These are phyloP conservation scores for Lachnellula hyalina DNA, from an alignment of 2,329 filamentous ascomycete species.

Conservation along the genomic window DNA sequence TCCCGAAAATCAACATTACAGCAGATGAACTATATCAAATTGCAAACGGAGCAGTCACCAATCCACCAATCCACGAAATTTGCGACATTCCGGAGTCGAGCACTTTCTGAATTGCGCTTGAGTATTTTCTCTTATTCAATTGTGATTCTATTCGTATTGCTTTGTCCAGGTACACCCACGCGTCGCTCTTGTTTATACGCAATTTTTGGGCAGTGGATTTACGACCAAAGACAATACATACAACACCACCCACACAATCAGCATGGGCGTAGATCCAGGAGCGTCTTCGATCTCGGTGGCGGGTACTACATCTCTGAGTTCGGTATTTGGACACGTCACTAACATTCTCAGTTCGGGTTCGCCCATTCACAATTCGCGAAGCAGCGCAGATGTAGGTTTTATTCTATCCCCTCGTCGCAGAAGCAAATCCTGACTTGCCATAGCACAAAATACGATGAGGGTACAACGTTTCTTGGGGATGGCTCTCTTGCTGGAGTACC, in stretches of 20 bases:
- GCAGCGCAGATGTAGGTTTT: constrained; percentile 73
- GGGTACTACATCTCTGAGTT: constrained; percentile 19
- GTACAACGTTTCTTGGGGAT: constrained; percentile 89
- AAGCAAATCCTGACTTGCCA: constrained; percentile 14
- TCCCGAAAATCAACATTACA: no score
- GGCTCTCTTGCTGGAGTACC: constrained; percentile 87
- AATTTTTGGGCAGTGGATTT: not conserved
- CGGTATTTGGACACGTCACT: constrained; percentile 2
- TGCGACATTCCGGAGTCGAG: constrained; percentile 5
- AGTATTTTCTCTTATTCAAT: not conserved
- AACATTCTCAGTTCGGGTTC: constrained; percentile 53
- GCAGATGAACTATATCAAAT: no score
- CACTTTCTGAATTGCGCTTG: not conserved
- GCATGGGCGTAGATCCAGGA: constrained; percentile 26
- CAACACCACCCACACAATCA: constrained; percentile 1
- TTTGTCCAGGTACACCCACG: not conserved
- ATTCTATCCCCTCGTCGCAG: not conserved
- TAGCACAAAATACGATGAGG: constrained; percentile 63
- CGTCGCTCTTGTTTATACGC: constrained; percentile 6
- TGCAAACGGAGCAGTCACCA: no score
- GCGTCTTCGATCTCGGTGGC: constrained; percentile 34
- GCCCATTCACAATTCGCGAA: constrained; percentile 79
- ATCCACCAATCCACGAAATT: not conserved
- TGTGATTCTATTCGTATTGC: not conserved
- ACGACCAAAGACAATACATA: not conserved